phyloP scores from a whole-genome alignment of 768 basidiomycete genomes.

The Serendipita sp. region DNA sequence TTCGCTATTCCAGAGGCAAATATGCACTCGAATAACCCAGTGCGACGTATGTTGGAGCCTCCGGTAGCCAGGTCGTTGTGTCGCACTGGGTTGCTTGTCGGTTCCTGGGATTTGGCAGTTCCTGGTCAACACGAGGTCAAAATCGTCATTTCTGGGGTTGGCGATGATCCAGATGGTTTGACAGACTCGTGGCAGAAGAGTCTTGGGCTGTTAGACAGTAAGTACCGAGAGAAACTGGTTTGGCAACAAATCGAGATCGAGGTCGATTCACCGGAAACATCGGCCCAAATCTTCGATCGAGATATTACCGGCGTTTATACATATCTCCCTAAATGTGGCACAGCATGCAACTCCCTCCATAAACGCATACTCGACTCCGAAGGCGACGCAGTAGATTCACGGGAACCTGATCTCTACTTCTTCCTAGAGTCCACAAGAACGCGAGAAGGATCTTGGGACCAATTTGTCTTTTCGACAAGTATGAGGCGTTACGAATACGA shows the following conservation, averaged over 20 bases:
- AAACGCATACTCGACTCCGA: constrained; percentile 31
- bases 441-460: constrained; percentile 58
- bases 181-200: constrained; percentile 77
- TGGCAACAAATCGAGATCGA: constrained; percentile 48
- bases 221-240: constrained; percentile 51
- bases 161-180: constrained; percentile 25
- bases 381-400: constrained; percentile 19
- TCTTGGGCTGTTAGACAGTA: constrained; percentile 51
- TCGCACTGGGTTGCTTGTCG: constrained; percentile 31
- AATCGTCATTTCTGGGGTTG: constrained; percentile 46
- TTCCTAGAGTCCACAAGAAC: constrained; percentile 66
- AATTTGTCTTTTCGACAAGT: constrained; percentile 70
- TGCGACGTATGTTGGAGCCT: constrained; percentile 51
- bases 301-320: constrained; percentile 67
- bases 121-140: constrained; percentile 40
- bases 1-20: constrained; percentile 50
- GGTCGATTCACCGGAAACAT: constrained; percentile 29
- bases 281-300: constrained; percentile 42
- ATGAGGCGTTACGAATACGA: constrained; percentile 67
- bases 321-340: constrained; percentile 75
- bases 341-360: constrained; percentile 72
- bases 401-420: constrained; percentile 49
- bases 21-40: constrained; percentile 63
- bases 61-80: constrained; percentile 67
- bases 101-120: constrained; percentile 67